These are phyloP conservation scores for Zygosaccharomyces siamensis DNA, from an alignment of 805 yeast species.

Conservation along the genomic window DNA sequence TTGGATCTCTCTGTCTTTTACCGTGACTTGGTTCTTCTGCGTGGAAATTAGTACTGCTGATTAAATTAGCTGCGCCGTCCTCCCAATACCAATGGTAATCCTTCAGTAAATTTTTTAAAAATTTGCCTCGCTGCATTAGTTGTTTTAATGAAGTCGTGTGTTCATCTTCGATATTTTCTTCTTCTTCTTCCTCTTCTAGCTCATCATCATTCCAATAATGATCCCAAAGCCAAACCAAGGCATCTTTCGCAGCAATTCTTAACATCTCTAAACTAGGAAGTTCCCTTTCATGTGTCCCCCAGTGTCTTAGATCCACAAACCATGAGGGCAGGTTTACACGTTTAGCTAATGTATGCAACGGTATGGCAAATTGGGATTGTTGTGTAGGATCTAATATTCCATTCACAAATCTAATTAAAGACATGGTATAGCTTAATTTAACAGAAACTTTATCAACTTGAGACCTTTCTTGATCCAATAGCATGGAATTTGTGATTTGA, in stretches of 20 bases:
- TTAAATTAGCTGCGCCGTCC: conserved; percentile 14
- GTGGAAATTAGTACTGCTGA: conserved; percentile 24
- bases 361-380: conserved; percentile 69
- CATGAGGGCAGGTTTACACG: conserved; percentile 63
- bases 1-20: conserved; percentile 14
- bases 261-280: conserved; percentile 68
- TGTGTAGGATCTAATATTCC: conserved; percentile 87
- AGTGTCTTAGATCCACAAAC: conserved; percentile 87
- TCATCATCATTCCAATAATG: conserved; percentile 60
- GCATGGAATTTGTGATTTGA: conserved; percentile 46
- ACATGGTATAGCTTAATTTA: conserved; percentile 62
- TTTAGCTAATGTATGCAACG: conserved; percentile 70
- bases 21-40: conserved; percentile 56
- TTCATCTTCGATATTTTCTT: conserved; percentile 18
- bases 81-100: conserved; percentile 22
- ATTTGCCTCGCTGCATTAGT: conserved; percentile 5
- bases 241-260: conserved; percentile 53
- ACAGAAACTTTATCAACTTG: conserved; percentile 28
- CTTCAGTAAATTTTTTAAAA: conserved; percentile 6
- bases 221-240: conserved; percentile 68
- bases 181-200: conserved; percentile 21
- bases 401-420: conserved; percentile 80
- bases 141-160: conserved; percentile 6
- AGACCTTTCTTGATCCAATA: conserved; percentile 38
- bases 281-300: conserved; percentile 78